These are phyloP conservation scores for Peribolospora kevripleyi DNA, from an alignment of 768 basidiomycete genomes.

Conservation along the genomic window DNA sequence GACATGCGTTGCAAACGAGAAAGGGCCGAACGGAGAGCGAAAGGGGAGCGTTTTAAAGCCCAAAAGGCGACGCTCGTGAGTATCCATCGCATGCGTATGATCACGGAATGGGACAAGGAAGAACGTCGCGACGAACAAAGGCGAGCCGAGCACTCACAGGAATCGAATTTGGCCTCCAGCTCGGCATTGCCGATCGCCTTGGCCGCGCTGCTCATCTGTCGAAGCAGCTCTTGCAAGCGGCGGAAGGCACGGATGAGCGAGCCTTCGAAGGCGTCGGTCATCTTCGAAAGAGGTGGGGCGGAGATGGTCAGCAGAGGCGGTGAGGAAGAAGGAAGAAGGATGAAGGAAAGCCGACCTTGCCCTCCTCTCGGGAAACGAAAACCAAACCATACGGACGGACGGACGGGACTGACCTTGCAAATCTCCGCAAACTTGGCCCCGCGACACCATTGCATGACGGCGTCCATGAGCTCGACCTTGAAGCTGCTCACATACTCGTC, in stretches of 20 bases:
- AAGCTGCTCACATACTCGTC: conserved; percentile 89
- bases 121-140: background rate
- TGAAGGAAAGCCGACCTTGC: background rate
- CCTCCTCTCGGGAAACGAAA: background rate
- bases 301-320: background rate
- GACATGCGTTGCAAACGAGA: too few species aligned
- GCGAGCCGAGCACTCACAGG: conserved; percentile 13
- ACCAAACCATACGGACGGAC: background rate
- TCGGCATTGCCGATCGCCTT: conserved; percentile 92
- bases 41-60: too few species aligned
- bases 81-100: too few species aligned
- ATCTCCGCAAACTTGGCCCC: conserved; percentile 89
- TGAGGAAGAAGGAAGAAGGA: background rate
- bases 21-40: too few species aligned
- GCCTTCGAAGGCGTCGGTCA: conserved; percentile 91
- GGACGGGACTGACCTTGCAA: conserved; percentile 43
- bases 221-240: conserved; percentile 70
- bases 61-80: too few species aligned
- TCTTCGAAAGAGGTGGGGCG: conserved; percentile 25
- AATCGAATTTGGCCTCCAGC: conserved; percentile 78
- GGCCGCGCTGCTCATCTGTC: conserved; percentile 87
- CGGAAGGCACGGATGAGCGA: conserved; percentile 90
- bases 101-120: background rate
- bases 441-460: conserved; percentile 92
- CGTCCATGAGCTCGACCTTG: conserved; percentile 98